Evolutionary conservation across 2,329 filamentous ascomycete species (phyloP).

Genomic region (Penicillium sp.): DNA sequence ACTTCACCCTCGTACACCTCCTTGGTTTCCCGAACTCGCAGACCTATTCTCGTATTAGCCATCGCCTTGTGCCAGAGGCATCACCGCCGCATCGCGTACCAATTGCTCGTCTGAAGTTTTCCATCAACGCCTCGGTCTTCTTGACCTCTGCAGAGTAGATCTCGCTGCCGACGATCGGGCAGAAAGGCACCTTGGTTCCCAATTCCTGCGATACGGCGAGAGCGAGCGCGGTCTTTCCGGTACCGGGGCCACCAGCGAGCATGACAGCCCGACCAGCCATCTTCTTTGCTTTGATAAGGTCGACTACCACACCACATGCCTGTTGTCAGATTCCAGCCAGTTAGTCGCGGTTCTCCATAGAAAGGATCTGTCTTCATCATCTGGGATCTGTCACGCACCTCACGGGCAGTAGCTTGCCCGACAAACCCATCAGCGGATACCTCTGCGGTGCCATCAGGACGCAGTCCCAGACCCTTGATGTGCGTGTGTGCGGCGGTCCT

Average conservation of each 20-base stretch:
- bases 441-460: conserved; percentile 79
- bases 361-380: background rate
- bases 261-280: conserved; percentile 94
- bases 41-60: conserved; percentile 41
- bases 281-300: conserved; percentile 91
- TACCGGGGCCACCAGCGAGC: conserved; percentile 88
- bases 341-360: conserved; percentile 11
- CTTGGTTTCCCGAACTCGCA: conserved; percentile 97
- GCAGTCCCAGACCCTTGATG: conserved; percentile 89
- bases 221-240: conserved; percentile 93
- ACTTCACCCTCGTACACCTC: conserved; percentile 99
- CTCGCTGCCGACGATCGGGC: conserved; percentile 95
- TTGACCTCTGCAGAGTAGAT: conserved; percentile 98
- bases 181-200: conserved; percentile 97
- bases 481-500: conserved; percentile 95
- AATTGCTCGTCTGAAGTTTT: conserved; percentile 96
- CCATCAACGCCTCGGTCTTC: conserved; percentile 98
- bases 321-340: conserved; percentile 33
- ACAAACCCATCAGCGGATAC: conserved; percentile 77
- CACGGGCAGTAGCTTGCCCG: conserved; percentile 79
- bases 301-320: conserved; percentile 94
- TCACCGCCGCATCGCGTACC: conserved; percentile 49
- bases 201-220: conserved; percentile 94
- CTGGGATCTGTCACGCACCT: conserved; percentile 54
- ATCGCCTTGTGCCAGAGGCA: background rate